Conservation (phyloP, 2,329 filamentous ascomycete genomes). For the Tolypocladium sp. region DNA sequence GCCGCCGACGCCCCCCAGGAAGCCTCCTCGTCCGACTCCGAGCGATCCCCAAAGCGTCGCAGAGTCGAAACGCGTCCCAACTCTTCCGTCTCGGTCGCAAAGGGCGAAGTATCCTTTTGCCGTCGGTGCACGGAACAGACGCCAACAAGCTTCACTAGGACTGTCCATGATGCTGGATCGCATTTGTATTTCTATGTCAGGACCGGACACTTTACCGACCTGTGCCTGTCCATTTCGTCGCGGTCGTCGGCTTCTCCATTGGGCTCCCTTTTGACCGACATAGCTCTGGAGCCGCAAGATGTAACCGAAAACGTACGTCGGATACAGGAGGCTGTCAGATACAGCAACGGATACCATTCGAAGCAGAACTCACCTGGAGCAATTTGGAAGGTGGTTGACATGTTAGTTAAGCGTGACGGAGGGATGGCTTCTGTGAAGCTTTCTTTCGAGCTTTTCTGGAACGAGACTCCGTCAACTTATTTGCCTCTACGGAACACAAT, state of each 20-base stretch:
- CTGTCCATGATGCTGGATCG: conserved; percentile 10
- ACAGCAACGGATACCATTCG: conserved; percentile 4
- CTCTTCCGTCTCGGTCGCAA: conserved; percentile 16
- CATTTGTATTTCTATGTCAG: conserved; percentile 9
- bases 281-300: conserved; percentile 15
- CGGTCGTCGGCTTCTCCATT: conserved; percentile 3
- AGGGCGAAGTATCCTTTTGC: conserved; percentile 14
- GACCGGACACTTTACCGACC: background rate
- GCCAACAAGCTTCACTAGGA: conserved; percentile 1
- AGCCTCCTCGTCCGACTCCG: conserved; percentile 4
- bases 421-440: conserved; percentile 19
- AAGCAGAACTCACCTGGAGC: conserved; percentile 14
- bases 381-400: conserved; percentile 24
- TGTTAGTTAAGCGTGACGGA: conserved; percentile 18
- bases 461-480: conserved; percentile 24
- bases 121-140: conserved; percentile 12
- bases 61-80: conserved; percentile 11
- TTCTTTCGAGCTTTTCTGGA: conserved; percentile 31
- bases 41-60: conserved; percentile 20
- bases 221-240: conserved; percentile 9
- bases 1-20: conserved; percentile 2
- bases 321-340: conserved; percentile 10
- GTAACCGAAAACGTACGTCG: conserved; percentile 5
- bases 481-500: conserved; percentile 15
- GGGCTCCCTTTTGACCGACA: conserved; percentile 2